Base-by-base conservation (phyloP, 139 green algal species). In the Chlorella sp. region DNA sequence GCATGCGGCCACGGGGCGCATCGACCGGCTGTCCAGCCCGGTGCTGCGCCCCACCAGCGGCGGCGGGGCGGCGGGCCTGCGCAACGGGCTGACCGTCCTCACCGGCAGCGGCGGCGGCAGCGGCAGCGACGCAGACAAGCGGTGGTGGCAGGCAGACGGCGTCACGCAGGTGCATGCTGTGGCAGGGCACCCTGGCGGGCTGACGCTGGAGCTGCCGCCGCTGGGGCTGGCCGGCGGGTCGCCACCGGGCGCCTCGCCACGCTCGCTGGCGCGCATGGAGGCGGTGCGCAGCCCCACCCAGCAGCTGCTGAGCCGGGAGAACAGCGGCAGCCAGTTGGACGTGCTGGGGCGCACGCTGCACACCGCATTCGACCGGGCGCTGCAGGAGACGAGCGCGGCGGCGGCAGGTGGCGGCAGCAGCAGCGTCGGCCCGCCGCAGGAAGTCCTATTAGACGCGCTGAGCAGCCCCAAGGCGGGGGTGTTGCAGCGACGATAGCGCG, bases 251-350 rank as follows among this genome's bases (percentile, higher is more conserved):
- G 17, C 43, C 7, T 62, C 60, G 40, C 77, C 77, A 13, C 43
- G 72, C 14, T 17, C 36, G 13, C 17, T 74, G 38, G 77, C 44
- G 24, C 77, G 60, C 26, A 44, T 73, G 60, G 34, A 83, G 60
- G 77, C 77, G 14, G 77, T 83, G 26, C 67, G 77, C 77, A 83
- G 77, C 77, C 77, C 77, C 58, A 83, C 77, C 28, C 77, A 83
- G 77, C 77, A 83, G 77, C 77, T 83, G 77, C 60, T 83, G 40
- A 83, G 60, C 26, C 60, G 77, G 14, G 77, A 83, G 40, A 73
- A 58, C 60, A 83, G 77, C 40, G 60, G 40, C 70, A 54, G 70
- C 40, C 51, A 60, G 51, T 13, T 56, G n/a, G 70, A 76, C 9
- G 70, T 7, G 24, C 16, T n/a, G 38, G 38, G 48, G 20, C 70